Percentiles rank a stretch among this genome's conserved stretches.
These are phyloP conservation scores for Globisporangium radiosum DNA, from an alignment of 352 stramenopile genomes.

Conservation along the genomic window DNA sequence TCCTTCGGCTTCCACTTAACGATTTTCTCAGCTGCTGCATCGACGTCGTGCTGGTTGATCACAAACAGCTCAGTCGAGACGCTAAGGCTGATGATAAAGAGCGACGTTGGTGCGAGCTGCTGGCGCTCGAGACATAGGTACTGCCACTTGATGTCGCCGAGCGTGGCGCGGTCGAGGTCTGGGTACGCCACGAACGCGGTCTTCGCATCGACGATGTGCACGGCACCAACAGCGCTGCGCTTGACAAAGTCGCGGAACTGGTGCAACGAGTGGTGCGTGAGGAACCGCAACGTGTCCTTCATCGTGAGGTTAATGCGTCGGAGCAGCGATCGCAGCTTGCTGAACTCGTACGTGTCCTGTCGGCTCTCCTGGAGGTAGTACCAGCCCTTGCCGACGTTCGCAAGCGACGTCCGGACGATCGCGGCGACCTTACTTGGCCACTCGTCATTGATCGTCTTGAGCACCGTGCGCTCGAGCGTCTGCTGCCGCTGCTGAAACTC, in stretches of 20 bases:
- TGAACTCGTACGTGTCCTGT: slow-evolving; percentile 86
- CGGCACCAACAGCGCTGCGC: slow-evolving; percentile 36
- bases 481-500: slow-evolving; percentile 84
- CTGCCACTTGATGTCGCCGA: slow-evolving; percentile 76
- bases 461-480: slow-evolving; percentile 50
- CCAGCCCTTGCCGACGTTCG: slow-evolving; percentile 78
- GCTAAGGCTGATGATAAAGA: slow-evolving; percentile 73
- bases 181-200: slow-evolving; percentile 59
- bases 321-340: slow-evolving; percentile 70
- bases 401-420: slow-evolving; percentile 66
- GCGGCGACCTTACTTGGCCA: slow-evolving; percentile 67
- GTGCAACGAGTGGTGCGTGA: slow-evolving; percentile 67
- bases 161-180: slow-evolving; percentile 49
- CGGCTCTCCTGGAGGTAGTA: slow-evolving; percentile 80
- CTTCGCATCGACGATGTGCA: slow-evolving; percentile 73
- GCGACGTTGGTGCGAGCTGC: slow-evolving; percentile 38
- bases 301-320: slow-evolving; percentile 75
- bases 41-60: slow-evolving; percentile 76
- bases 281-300: slow-evolving; percentile 74
- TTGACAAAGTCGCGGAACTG: slow-evolving; percentile 70
- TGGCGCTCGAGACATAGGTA: slow-evolving; percentile 72
- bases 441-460: slow-evolving; percentile 80
- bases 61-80: slow-evolving; percentile 61
- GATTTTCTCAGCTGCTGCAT: slow-evolving; percentile 37
- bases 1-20: slow-evolving; percentile 60